Percentiles rank a stretch among this genome's conserved stretches.
phyloP scores from a whole-genome alignment of 2,329 filamentous ascomycete species.

The Fusarium sp. region DNA sequence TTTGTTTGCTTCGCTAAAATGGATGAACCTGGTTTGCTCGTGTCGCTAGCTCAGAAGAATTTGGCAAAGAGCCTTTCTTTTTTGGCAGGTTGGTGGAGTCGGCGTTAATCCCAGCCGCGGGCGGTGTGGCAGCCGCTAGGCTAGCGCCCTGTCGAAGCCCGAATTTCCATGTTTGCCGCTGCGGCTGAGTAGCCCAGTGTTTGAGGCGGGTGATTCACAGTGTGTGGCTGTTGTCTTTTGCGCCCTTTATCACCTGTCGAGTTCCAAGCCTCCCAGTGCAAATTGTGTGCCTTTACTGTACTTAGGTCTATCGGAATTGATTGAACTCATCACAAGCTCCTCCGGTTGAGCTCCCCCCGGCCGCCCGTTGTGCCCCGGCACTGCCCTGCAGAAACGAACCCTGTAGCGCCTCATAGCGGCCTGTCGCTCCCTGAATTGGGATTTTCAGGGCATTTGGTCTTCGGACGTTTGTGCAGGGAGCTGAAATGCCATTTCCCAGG shows the following conservation, averaged over 20 bases:
- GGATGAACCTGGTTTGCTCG: conserved; percentile 20
- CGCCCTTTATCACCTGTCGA: neutral
- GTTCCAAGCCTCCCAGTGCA: neutral
- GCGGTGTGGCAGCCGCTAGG: conserved; percentile 43
- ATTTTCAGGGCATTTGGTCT: neutral
- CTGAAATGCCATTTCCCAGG: neutral
- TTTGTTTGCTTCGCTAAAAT: conserved; percentile 25
- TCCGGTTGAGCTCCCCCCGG: neutral
- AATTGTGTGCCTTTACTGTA: neutral
- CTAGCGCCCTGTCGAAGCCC: conserved; percentile 17
- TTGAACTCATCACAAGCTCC: neutral
- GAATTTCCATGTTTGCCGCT: neutral
- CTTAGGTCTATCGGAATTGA: neutral
- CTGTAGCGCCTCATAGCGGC: neutral
- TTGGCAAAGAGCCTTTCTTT: conserved; percentile 35
- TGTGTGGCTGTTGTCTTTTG: neutral
- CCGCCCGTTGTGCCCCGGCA: neutral
- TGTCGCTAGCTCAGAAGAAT: conserved; percentile 21
- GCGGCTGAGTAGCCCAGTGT: neutral
- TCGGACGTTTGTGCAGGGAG: neutral
- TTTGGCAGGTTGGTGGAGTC: conserved; percentile 25
- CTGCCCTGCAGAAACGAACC: neutral
- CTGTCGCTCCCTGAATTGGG: neutral
- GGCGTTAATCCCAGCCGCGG: conserved; percentile 42
- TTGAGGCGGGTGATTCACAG: neutral